Conservation (phyloP, 1,139 yeast species). For the Blastobotrys indianensis region DNA sequence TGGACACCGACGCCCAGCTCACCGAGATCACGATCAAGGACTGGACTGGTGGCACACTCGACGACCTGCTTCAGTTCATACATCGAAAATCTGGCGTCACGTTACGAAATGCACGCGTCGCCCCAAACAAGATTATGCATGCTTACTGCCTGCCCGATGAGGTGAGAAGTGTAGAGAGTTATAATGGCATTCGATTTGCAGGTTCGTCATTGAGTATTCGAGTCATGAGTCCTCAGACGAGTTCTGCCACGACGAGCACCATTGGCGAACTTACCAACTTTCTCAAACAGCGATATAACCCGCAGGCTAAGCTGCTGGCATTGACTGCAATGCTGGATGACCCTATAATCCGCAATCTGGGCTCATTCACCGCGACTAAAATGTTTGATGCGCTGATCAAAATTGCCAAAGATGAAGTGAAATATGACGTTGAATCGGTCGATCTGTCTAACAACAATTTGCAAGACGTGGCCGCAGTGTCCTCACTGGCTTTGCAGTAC, state of each 20-base stretch:
- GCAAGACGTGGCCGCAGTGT: constrained; percentile 54
- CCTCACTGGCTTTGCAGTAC: constrained; percentile 64
- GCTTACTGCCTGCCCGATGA: constrained; percentile 58
- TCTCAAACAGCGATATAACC: constrained; percentile 60
- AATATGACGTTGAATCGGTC: constrained; percentile 57
- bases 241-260: constrained; percentile 3
- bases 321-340: constrained; percentile 65
- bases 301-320: constrained; percentile 60
- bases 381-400: constrained; percentile 91
- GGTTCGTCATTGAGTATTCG: constrained; percentile 50
- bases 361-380: constrained; percentile 68
- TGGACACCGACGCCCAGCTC: constrained; percentile 15
- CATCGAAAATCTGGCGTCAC: constrained; percentile 59
- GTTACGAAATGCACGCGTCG: constrained; percentile 44
- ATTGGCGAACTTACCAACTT: constrained; percentile 45
- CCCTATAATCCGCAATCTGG: constrained; percentile 52
- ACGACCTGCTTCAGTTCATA: constrained; percentile 63
- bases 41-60: constrained; percentile 67
- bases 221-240: constrained; percentile 12
- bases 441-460: constrained; percentile 69
- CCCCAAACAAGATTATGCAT: constrained; percentile 37
- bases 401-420: constrained; percentile 54
- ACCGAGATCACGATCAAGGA: constrained; percentile 59
- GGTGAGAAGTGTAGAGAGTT: constrained; percentile 52
- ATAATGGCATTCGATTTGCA: constrained; percentile 78